Base-by-base conservation (phyloP, 2,329 filamentous ascomycete genomes). In the Aspergillus novoparasiticus region DNA sequence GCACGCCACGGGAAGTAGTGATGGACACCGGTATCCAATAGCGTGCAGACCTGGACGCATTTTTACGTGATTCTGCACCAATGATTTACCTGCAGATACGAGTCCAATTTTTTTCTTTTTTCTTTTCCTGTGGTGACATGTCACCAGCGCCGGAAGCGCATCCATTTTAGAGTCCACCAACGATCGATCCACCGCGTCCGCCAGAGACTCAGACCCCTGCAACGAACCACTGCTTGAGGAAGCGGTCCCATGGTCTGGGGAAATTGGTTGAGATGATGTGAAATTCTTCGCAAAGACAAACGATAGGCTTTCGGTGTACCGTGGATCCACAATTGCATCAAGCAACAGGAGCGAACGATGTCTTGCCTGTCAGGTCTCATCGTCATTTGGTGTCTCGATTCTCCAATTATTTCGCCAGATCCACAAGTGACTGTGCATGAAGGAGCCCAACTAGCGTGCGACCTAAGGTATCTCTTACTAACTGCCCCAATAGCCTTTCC, bases 391-490 rank as follows among this genome's bases (percentile, higher is more conserved):
- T 16, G 19, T 11, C 8, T 19, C n/a, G 46, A 41, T 30, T 55
- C 51, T 41, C 51, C 51, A 55, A 55, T 55, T 26, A 55, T 19
- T 21, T 26, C 3, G 21, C 51, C 30, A 21, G 19, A 23, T 23
- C 46, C 57, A 48, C 57, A 46, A 59, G 21, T 54, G 28, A 59
- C 58, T 4, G 32, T 54, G 58, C 58, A 53, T 53, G 46, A 43
- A 59, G 46, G 57, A 50, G n/a, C 23, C 57, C 34, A 32, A 53
- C 32, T 50, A 39, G 39, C 14, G 58, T 34, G 14, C 48, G 28
- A 26, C 43, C 57, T 21, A 54, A 48, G 30, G 30, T n/a, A 26
- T 39, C 21, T 39, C 26, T 34, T 21, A 16, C n/a, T 23, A 9
- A 39, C n/a, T 28, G 21, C 32, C 51, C 51, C 51, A 39, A 55